These are phyloP conservation scores for Xylaria palmicola DNA, from an alignment of 495 filamentous ascomycete species.

Conservation along the genomic window DNA sequence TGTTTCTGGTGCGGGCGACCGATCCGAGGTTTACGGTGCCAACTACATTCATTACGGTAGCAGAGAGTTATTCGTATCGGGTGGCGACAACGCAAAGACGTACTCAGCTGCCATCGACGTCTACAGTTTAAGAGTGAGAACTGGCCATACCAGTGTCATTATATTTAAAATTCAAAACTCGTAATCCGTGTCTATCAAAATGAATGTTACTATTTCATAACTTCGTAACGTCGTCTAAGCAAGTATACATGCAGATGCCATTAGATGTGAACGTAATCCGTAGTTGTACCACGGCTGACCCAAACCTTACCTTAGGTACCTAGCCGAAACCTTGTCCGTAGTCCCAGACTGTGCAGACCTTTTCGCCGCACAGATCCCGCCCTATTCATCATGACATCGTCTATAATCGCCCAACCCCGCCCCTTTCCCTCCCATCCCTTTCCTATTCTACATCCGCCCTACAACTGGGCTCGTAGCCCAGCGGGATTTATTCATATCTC, in stretches of 20 bases:
- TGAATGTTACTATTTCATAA: not conserved
- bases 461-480: not conserved
- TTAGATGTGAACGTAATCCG: not conserved
- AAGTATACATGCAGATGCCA: not conserved
- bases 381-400: not conserved
- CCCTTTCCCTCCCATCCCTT: not conserved
- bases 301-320: not conserved
- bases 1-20: too few relatives aligned
- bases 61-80: too few relatives aligned
- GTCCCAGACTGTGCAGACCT: not conserved
- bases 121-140: too few relatives aligned
- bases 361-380: not conserved
- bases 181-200: not conserved
- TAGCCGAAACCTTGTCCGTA: conserved; percentile 1
- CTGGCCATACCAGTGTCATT: too few relatives aligned
- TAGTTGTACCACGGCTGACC: not conserved
- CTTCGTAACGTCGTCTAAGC: not conserved
- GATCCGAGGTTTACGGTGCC: too few relatives aligned
- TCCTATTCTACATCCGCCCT: not conserved
- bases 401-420: not conserved
- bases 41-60: too few relatives aligned
- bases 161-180: not conserved
- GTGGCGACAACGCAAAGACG: too few relatives aligned
- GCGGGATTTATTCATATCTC: conserved; percentile 47
- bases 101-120: too few relatives aligned